Evolutionary conservation across 495 filamentous ascomycete species (phyloP).

Genomic region (Podospora sp.): DNA sequence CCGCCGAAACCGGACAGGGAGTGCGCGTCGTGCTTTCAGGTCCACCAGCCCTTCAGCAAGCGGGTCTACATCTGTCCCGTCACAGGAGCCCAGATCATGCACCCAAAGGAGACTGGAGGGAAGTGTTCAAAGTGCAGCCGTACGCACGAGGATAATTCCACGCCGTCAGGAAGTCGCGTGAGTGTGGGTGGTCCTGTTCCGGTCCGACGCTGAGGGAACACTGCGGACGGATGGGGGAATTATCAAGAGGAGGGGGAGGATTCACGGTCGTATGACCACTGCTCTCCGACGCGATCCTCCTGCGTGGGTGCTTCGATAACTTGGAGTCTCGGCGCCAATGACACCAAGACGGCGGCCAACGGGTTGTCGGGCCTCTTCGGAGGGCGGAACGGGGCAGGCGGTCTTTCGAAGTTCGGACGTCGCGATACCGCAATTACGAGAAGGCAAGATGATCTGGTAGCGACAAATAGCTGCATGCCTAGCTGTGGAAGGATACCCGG

Average conservation of each 20-base stretch:
- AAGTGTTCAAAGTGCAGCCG: constrained; percentile 32
- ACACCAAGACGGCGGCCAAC: no score
- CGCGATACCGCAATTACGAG: not conserved
- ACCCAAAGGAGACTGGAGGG: constrained; percentile 34
- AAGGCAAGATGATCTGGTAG: not conserved
- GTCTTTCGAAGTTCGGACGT: no score
- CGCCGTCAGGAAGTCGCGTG: constrained; percentile 32
- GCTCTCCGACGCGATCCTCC: no score
- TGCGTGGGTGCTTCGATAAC: no score
- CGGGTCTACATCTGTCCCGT: constrained; percentile 38
- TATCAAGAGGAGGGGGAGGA: not conserved
- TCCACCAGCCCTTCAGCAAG: constrained; percentile 35
- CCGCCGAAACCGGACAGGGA: constrained; percentile 29
- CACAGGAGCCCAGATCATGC: constrained; percentile 34
- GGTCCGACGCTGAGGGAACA: not conserved
- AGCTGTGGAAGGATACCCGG: not conserved
- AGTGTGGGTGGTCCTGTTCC: not conserved
- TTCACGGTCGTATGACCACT: not conserved
- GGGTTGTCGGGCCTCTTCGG: no score
- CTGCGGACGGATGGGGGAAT: not conserved
- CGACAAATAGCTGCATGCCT: not conserved
- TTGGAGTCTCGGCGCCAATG: no score
- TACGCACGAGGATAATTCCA: constrained; percentile 36
- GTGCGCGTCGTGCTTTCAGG: constrained; percentile 38
- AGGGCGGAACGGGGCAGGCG: no score